Base-by-base conservation (phyloP, 176 grass and related monocot genomes). In the Lolium perenne region DNA sequence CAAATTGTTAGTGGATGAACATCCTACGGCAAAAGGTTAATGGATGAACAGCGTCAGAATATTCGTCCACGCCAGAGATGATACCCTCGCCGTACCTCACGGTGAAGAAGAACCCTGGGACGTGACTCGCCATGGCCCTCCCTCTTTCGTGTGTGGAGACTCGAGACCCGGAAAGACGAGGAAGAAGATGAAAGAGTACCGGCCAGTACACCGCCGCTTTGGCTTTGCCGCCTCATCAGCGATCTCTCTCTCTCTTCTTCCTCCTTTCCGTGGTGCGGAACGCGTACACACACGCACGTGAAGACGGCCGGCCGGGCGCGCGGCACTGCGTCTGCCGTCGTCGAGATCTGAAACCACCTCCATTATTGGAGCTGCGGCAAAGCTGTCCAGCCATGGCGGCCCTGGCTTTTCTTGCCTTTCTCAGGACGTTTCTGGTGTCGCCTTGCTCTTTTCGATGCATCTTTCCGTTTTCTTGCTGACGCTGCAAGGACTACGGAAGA, bases 361-460 rank as follows among this genome's bases (percentile, higher is more conserved):
- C 85, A 91, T 84, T 87, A 84, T 87, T 84, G 81, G 56, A 73
- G 38, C 56, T 20, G 38, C 56, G 4, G n/a, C 63, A 53, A 80
- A 90, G 74, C 65, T 54, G 50, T 14, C 61, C 71, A 79, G 54
- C 82, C 35, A 79, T 47, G 65, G 87, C 86, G 51, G 35, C 50
- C 74, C 40, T 1, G 13, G 9, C 20, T 77, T 56, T 76, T 16
- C 49, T 62, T 46, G 9, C 35, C 79, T 48, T 80, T 75, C 55
- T 46, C 75, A 43, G 35, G 47, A 67, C 71, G 72, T 75, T 57
- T 84, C 17, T 56, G 76, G 82, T 32, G 58, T 85, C 81, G n/a
- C 45, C 51, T 53, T 56, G 14, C 29, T 72, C 75, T 72, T 11
- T 65, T 26, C 70, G 40, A 4, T 41, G 40, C 1, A 18, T 22